phyloP scores from a whole-genome alignment of 192 early-diverging fungal genomes.

The Backusella macrospora region DNA sequence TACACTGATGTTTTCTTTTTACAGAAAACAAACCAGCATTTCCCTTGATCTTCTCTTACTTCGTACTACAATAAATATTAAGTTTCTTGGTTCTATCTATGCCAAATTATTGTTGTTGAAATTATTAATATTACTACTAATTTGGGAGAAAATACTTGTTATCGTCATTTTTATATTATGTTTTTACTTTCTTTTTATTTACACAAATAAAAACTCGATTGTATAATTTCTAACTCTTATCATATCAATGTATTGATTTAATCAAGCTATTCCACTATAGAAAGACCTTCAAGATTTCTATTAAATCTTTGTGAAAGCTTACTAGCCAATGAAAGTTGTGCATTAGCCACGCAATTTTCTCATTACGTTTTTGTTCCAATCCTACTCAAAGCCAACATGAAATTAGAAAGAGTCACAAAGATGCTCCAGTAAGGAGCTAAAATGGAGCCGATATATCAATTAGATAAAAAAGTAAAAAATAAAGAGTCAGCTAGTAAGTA shows the following conservation, averaged over 20 bases:
- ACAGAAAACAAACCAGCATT: neutral
- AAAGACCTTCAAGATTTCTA: neutral
- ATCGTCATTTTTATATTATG: neutral
- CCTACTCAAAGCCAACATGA: neutral
- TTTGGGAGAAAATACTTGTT: neutral
- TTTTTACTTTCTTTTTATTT: neutral
- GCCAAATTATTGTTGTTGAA: neutral
- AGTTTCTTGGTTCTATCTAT: neutral
- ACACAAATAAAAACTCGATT: neutral
- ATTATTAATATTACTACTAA: neutral
- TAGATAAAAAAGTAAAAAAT: neutral
- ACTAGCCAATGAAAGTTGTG: neutral
- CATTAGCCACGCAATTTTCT: neutral
- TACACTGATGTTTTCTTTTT: neutral
- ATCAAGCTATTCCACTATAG: neutral
- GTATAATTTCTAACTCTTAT: neutral
- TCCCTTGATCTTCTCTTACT: neutral
- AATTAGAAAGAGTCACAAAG: constrained; percentile 10
- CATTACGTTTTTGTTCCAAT: neutral
- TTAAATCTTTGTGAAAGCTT: neutral
- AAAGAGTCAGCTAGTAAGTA: neutral
- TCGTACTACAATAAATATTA: neutral
- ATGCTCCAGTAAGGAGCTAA: neutral
- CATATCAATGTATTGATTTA: neutral
- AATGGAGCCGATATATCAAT: neutral